phyloP scores from a whole-genome alignment of 148 eudicot species.

The Limonium bicolor region DNA sequence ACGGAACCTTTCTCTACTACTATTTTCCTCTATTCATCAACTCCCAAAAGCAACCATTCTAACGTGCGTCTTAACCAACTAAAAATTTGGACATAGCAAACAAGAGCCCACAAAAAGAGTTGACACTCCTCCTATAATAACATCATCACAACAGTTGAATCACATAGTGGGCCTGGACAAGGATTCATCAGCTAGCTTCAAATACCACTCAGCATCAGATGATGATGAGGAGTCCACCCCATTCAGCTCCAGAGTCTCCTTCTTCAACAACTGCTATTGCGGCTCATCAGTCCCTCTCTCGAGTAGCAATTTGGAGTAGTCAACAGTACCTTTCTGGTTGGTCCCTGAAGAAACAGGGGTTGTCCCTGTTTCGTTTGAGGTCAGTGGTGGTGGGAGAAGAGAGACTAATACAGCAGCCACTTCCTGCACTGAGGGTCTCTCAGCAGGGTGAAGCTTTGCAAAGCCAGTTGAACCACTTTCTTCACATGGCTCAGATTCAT shows the following conservation, averaged over 20 bases:
- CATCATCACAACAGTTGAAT: too few relatives aligned
- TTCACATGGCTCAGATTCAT: constrained; percentile 21
- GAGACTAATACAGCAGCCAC: constrained; percentile 32
- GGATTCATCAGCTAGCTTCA: constrained; percentile 31
- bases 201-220: constrained; percentile 44
- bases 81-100: too few relatives aligned
- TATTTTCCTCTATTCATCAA: too few relatives aligned
- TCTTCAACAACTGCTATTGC: constrained; percentile 3
- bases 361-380: constrained; percentile 13
- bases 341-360: constrained; percentile 9
- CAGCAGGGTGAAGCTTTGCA: constrained; percentile 29
- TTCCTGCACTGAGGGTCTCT: constrained; percentile 54
- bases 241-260: constrained; percentile 10
- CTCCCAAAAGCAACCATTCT: too few relatives aligned
- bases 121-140: too few relatives aligned
- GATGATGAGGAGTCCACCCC: too few relatives aligned
- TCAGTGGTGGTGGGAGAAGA: constrained; percentile 31
- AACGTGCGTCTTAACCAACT: too few relatives aligned
- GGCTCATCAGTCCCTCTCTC: constrained; percentile 17
- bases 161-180: constrained; percentile 28
- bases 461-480: constrained; percentile 42
- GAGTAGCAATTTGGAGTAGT: constrained; percentile 21
- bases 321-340: too few relatives aligned
- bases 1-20: too few relatives aligned
- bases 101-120: too few relatives aligned